Conservation (phyloP, 306 rosid genomes). For the Begonia fuchsioides region DNA sequence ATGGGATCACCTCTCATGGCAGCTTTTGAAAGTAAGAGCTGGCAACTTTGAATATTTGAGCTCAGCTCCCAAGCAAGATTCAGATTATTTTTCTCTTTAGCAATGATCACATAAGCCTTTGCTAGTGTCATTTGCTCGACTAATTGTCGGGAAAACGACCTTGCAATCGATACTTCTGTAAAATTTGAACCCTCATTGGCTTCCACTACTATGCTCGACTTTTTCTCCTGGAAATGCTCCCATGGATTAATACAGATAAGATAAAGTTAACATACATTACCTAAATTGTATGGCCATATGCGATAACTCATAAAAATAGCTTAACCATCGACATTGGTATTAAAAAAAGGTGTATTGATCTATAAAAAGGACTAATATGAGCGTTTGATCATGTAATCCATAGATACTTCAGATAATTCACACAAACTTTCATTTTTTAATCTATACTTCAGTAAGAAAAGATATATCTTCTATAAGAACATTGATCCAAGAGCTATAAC, state of each 20-base stretch:
- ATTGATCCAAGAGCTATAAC: too few relatives aligned
- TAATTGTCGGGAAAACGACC: constrained; percentile 69
- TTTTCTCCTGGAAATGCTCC: constrained; percentile 54
- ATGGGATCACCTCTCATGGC: constrained; percentile 70
- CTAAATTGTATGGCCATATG: too few relatives aligned
- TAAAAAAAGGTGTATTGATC: neutral
- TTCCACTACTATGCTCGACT: constrained; percentile 32
- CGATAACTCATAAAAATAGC: too few relatives aligned
- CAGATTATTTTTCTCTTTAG: constrained; percentile 87
- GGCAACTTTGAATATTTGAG: constrained; percentile 62
- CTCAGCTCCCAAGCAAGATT: constrained; percentile 92
- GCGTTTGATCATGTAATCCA: too few relatives aligned
- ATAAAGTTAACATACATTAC: too few relatives aligned
- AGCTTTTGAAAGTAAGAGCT: constrained; percentile 75
- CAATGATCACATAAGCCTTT: constrained; percentile 82
- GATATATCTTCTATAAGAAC: too few relatives aligned
- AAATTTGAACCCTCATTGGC: constrained; percentile 47
- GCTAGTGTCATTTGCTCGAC: constrained; percentile 75
- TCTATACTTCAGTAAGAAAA: too few relatives aligned
- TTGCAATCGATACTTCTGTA: constrained; percentile 46
- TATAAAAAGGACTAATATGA: too few relatives aligned
- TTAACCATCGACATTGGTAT: neutral
- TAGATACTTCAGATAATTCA: too few relatives aligned
- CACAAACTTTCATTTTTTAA: too few relatives aligned
- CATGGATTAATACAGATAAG: too few relatives aligned